Percentiles rank a stretch among this genome's conserved stretches.
phyloP scores from a whole-genome alignment of 2,329 filamentous ascomycete species.

The Pseudohalonectria lignicola region DNA sequence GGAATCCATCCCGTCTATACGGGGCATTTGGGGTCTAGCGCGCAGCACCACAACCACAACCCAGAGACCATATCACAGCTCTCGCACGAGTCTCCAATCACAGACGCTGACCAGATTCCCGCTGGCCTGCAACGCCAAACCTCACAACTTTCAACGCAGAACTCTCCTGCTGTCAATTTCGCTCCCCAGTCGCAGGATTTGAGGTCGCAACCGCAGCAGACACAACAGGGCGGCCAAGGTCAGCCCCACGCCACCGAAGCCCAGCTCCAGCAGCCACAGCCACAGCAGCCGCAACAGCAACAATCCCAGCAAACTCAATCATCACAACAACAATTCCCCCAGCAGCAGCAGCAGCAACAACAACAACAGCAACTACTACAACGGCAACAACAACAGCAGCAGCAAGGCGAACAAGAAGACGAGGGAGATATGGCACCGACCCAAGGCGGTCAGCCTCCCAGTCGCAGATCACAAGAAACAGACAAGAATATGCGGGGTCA shows the following conservation, averaged over 20 bases:
- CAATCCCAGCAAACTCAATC: background rate
- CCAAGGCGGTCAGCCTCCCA: constrained; percentile 25
- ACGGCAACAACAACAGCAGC: constrained; percentile 3
- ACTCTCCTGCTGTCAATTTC: constrained; percentile 28
- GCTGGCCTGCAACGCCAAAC: no score
- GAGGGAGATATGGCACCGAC: constrained; percentile 35
- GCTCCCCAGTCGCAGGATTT: constrained; percentile 22
- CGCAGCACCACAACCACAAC: constrained; percentile 31
- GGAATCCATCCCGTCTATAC: constrained; percentile 15
- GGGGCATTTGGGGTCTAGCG: constrained; percentile 9
- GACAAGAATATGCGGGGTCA: constrained; percentile 33
- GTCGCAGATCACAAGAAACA: constrained; percentile 36
- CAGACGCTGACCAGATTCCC: constrained; percentile 34
- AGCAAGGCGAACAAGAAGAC: constrained; percentile 3
- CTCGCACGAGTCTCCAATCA: constrained; percentile 48
- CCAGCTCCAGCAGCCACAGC: constrained; percentile 3
- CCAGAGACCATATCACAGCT: constrained; percentile 51
- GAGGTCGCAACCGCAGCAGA: constrained; percentile 17
- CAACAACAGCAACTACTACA: constrained; percentile 16
- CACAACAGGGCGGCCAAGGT: constrained; percentile 11
- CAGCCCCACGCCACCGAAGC: no score
- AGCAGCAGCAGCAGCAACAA: constrained; percentile 18
- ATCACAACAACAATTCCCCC: constrained; percentile 11
- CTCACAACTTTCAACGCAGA: constrained; percentile 32
- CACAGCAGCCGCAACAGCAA: background rate